Conservation (phyloP, 768 basidiomycete species). For the Lactarius trivialis region DNA sequence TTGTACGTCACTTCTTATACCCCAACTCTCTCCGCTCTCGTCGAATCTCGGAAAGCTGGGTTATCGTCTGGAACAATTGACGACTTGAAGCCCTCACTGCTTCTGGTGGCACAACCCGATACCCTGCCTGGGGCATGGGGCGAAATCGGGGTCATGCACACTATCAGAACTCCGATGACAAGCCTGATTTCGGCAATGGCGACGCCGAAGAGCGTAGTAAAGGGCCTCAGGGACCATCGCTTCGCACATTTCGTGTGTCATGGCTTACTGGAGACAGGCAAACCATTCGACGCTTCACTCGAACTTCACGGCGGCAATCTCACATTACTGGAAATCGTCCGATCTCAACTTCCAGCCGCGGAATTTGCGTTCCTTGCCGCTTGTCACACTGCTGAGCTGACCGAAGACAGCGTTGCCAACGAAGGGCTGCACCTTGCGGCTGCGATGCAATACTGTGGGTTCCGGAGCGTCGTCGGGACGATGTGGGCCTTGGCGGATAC, state of each 20-base stretch:
- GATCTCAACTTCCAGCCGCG: neutral
- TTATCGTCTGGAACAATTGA: neutral
- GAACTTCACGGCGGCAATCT: too few relatives aligned
- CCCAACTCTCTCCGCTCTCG: too few relatives aligned
- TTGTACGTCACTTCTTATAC: too few relatives aligned
- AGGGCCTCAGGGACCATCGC: neutral
- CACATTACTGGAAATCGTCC: neutral
- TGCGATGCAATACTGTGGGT: too few relatives aligned
- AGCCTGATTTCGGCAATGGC: neutral
- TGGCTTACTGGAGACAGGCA: too few relatives aligned
- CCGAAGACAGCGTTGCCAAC: too few relatives aligned
- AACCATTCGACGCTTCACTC: too few relatives aligned
- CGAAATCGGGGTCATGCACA: neutral
- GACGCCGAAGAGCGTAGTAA: neutral
- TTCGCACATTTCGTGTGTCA: too few relatives aligned
- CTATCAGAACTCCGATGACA: neutral
- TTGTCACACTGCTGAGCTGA: neutral
- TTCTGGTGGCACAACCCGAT: neutral
- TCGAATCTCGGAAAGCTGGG: neutral
- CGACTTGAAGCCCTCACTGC: constrained; percentile 3
- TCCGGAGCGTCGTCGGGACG: too few relatives aligned
- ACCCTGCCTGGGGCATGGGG: neutral
- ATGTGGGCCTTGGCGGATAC: too few relatives aligned
- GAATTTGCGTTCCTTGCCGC: neutral
- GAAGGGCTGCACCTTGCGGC: too few relatives aligned